These are phyloP conservation scores for Xylaria nigripes DNA, from an alignment of 495 filamentous ascomycete species.

Conservation along the genomic window DNA sequence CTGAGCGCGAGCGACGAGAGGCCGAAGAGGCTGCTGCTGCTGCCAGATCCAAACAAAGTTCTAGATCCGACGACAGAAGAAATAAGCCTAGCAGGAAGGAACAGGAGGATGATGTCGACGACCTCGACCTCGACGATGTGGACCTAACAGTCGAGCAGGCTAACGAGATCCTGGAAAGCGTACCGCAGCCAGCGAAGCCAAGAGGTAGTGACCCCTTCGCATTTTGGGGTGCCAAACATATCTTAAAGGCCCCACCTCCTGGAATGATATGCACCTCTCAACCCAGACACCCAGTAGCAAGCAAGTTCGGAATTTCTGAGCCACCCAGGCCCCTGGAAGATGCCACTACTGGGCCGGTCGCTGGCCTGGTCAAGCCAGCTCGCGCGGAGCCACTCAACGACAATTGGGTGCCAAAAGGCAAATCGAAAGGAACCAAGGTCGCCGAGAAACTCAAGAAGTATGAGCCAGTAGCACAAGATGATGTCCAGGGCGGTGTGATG, in stretches of 20 bases:
- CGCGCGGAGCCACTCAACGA: conserved; percentile 23
- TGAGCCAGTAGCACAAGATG: conserved; percentile 33
- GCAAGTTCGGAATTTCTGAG: conserved; percentile 34
- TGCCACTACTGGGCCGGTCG: conserved; percentile 19
- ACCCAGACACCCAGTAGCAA: conserved; percentile 11
- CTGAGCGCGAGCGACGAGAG: conserved; percentile 22
- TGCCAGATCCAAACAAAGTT: conserved; percentile 12
- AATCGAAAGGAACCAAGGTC: conserved; percentile 42
- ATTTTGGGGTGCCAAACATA: conserved; percentile 36
- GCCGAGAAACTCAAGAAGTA: conserved; percentile 46
- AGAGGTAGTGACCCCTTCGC: conserved; percentile 34
- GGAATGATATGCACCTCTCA: conserved; percentile 17
- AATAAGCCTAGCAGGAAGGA: conserved; percentile 15
- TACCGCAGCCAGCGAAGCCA: conserved; percentile 25
- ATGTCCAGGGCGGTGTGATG: conserved; percentile 21
- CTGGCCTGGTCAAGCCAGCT: conserved; percentile 25
- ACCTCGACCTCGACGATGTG: conserved; percentile 27
- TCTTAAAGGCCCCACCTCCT: conserved; percentile 29
- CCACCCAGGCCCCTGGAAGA: conserved; percentile 34
- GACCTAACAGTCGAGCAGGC: conserved; percentile 35
- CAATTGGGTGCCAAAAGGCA: conserved; percentile 29
- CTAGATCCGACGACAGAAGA: neutral
- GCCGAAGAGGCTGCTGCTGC: conserved; percentile 24
- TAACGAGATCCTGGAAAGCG: conserved; percentile 24
- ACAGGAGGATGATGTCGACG: conserved; percentile 25